A percentile compares a stretch with the other conserved stretches of the same genome.
These are phyloP conservation scores for Tolypocladium tundrense DNA, from an alignment of 2,329 filamentous ascomycete species.

Conservation along the genomic window DNA sequence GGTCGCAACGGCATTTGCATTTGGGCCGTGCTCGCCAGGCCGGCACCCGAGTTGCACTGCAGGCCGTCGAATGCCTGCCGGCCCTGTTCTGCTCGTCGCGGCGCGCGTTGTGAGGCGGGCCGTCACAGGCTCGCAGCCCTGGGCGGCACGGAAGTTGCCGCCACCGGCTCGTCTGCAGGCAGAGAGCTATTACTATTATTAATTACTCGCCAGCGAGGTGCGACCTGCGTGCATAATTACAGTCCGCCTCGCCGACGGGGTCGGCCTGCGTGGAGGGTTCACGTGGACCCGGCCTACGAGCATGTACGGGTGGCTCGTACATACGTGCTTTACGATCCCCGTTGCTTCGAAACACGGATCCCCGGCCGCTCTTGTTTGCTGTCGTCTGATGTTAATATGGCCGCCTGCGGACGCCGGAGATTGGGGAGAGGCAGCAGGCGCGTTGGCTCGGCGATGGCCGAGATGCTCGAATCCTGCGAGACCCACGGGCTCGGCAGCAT, in stretches of 20 bases:
- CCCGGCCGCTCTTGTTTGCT: neutral
- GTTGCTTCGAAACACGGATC: neutral
- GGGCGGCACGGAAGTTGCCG: neutral
- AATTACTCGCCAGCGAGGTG: neutral
- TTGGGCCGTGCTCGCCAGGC: neutral
- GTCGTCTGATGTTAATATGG: too few species aligned
- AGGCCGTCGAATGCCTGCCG: neutral
- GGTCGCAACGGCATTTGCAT: conserved; percentile 1
- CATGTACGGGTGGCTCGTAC: too few species aligned
- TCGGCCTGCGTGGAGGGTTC: neutral
- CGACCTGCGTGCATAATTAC: neutral
- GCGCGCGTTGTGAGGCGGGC: neutral
- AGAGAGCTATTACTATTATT: neutral
- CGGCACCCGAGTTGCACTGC: conserved; percentile 1
- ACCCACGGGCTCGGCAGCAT: neutral
- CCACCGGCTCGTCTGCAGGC: neutral
- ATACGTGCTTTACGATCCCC: too few species aligned
- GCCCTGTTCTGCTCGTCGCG: neutral
- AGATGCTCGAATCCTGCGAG: neutral
- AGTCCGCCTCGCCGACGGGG: neutral
- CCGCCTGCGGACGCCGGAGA: neutral
- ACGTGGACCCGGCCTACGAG: neutral
- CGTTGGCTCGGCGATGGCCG: neutral
- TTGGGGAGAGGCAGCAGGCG: neutral
- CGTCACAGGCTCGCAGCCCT: neutral